Evolutionary conservation across 1,139 yeast genomes (phyloP), one percentile per base, ranked within the genome.

Genomic region (Taphrina betulina): DNA sequence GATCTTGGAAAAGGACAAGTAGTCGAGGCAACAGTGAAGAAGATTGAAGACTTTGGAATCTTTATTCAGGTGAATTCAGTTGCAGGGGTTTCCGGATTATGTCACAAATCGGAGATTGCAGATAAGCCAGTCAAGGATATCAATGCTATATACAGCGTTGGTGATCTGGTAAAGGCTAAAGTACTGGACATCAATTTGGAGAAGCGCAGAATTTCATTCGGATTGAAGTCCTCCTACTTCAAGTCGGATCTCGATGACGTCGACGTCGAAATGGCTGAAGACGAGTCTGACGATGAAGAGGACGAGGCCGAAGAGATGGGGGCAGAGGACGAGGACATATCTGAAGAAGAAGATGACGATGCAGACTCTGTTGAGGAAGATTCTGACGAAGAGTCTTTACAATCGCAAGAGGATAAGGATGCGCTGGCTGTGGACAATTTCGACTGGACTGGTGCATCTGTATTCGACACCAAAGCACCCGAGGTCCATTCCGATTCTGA

Each of bases 201-300:
- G 17, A 88, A 85, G 76, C 82, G 81, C 61, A 89, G 85, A 67
- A 68, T 90, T 43, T 83, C 95, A 0, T 78, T 90, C 59, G 96
- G 97, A 62, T 83, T 90, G 89, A 92, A 89, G 73, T 96, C 96
- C 1, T 86, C 95, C 2, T 88, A 84, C 71, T 90, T 92, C 69
- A 75, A 75, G 20, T 77, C 68, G 17, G 70, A 68, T 17, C 73
- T 66, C 12, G 70, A 67, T 45, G 71, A 67, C 5, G 73, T 67
- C 12, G 61, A 56, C 5, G 64, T 60, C 3, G 72, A 64, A 3
- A 68, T 62, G 20, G 71, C 64, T 17, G 64, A 62, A 14, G 66
- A 61, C 28, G 69, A 66, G 38, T 65, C 63, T 67, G 8, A 60
- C 62, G 95, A 85, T 65, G 53, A 10, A n/a, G 61, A 55, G 5